These are phyloP conservation scores for Rubus idaeus DNA, from an alignment of 306 rosid genomes.

Conservation along the genomic window DNA sequence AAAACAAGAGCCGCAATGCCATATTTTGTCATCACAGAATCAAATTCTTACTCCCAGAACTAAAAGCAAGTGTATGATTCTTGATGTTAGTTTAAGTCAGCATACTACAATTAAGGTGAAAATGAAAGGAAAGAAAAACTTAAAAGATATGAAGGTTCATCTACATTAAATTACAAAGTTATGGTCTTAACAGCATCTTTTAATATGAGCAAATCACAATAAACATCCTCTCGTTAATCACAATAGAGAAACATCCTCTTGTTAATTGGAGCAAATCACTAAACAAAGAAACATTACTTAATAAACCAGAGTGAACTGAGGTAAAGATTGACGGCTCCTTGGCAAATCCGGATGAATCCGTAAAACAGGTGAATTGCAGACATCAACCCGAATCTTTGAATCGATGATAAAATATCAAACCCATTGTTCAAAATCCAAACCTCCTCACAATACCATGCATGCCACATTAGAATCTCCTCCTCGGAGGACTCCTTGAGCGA, in stretches of 20 bases:
- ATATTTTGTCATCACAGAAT: too few species aligned
- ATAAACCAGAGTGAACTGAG: neutral
- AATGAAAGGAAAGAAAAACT: neutral
- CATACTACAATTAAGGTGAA: too few species aligned
- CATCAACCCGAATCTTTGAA: slow-evolving; percentile 13
- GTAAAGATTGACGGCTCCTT: neutral
- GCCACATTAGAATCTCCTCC: slow-evolving; percentile 69
- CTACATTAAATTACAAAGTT: slow-evolving; percentile 28
- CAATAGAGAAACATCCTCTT: slow-evolving; percentile 25
- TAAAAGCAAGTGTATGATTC: too few species aligned
- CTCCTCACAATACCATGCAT: slow-evolving; percentile 19
- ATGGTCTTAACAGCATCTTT: slow-evolving; percentile 12
- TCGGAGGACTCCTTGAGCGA: slow-evolving; percentile 96
- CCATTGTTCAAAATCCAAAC: slow-evolving; percentile 23
- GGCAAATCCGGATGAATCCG: slow-evolving; percentile 15
- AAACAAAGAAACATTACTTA: slow-evolving; percentile 10
- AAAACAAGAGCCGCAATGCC: too few species aligned
- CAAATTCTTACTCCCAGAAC: too few species aligned
- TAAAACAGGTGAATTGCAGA: slow-evolving; percentile 21
- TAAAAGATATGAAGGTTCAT: neutral
- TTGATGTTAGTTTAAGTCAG: too few species aligned
- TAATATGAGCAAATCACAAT: slow-evolving; percentile 22
- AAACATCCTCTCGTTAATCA: slow-evolving; percentile 29
- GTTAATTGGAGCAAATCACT: slow-evolving; percentile 21
- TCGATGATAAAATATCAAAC: slow-evolving; percentile 10